Conservation (phyloP, 2,329 filamentous ascomycete species). For the Pseudohalonectria lignicola region DNA sequence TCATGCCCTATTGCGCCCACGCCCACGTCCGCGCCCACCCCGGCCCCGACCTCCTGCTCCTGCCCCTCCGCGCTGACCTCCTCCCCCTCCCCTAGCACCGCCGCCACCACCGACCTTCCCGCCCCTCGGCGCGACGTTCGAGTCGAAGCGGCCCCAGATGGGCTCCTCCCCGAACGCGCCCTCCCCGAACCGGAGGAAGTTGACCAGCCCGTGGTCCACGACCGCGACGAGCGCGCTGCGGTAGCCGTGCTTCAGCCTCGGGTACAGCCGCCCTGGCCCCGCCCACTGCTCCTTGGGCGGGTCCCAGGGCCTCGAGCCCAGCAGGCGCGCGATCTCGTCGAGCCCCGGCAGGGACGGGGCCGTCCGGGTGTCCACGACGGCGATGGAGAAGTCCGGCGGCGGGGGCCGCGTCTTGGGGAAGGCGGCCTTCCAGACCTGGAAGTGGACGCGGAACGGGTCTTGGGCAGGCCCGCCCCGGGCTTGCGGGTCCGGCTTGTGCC, state of each 20-base stretch:
- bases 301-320: conserved; percentile 63
- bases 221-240: conserved; percentile 78
- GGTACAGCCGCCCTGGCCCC: conserved; percentile 42
- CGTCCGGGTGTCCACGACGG: conserved; percentile 68
- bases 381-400: conserved; percentile 72
- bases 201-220: conserved; percentile 82
- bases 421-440: conserved; percentile 74
- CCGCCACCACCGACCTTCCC: conserved; percentile 24
- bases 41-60: conserved; percentile 11
- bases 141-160: conserved; percentile 51
- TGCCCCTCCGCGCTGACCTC: conserved; percentile 21
- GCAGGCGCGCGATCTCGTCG: conserved; percentile 56
- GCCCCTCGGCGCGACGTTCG: conserved; percentile 21
- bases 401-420: conserved; percentile 76
- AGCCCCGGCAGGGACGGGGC: conserved; percentile 57
- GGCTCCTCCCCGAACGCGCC: conserved; percentile 67
- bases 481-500: conserved; percentile 44
- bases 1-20: no score
- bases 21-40: conserved; percentile 6
- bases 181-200: conserved; percentile 74
- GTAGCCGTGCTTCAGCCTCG: conserved; percentile 72
- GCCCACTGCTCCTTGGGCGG: conserved; percentile 34
- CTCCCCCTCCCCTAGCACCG: conserved; percentile 20
- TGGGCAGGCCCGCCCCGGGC: conserved; percentile 14
- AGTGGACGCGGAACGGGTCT: conserved; percentile 62